These are phyloP conservation scores for Botrytis paeoniae DNA, from an alignment of 2,329 filamentous ascomycete species.

Conservation along the genomic window DNA sequence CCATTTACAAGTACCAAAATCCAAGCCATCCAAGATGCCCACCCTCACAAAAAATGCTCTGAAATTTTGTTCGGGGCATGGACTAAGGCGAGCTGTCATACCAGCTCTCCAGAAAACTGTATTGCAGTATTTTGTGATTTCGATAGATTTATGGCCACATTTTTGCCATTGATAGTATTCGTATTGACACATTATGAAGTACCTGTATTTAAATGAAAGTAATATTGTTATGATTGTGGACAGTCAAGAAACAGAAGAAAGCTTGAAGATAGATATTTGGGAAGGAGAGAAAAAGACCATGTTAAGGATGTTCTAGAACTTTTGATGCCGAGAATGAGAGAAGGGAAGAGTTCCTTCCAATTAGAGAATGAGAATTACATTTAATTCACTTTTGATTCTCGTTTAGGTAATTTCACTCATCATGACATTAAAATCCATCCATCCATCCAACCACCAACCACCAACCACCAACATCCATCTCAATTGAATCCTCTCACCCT, in stretches of 20 bases:
- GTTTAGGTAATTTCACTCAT: neutral
- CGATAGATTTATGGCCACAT: conserved; percentile 22
- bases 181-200: conserved; percentile 22
- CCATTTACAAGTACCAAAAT: conserved; percentile 15
- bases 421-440: neutral
- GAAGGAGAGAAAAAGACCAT: neutral
- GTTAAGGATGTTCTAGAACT: neutral
- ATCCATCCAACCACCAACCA: neutral
- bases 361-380: neutral
- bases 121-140: conserved; percentile 21
- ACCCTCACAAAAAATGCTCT: conserved; percentile 4
- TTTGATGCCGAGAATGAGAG: neutral
- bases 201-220: neutral
- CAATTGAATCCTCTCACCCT: neutral
- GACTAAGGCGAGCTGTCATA: conserved; percentile 11
- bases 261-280: neutral
- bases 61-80: conserved; percentile 15
- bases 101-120: conserved; percentile 19
- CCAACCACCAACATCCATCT: neutral
- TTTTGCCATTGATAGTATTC: conserved; percentile 16
- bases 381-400: neutral
- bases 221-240: neutral
- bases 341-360: neutral
- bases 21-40: neutral
- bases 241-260: neutral